These are phyloP conservation scores for Rhododendron griersonianum DNA, from an alignment of 148 eudicot species.

Conservation along the genomic window DNA sequence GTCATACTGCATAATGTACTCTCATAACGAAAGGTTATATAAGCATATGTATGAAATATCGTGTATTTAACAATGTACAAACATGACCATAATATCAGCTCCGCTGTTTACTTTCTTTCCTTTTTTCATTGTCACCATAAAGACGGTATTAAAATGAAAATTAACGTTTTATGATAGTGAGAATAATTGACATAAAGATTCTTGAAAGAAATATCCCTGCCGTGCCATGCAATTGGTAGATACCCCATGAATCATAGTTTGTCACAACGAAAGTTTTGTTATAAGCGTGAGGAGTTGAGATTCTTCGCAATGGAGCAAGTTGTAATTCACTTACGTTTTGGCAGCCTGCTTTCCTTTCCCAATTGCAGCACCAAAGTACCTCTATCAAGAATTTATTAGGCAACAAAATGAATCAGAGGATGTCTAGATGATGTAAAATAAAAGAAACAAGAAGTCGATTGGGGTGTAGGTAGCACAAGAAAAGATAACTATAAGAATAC, in stretches of 20 bases:
- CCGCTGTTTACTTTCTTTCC: neutral
- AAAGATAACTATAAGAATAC: neutral
- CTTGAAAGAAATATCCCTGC: neutral
- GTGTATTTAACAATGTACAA: neutral
- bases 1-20: neutral
- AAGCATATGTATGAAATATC: neutral
- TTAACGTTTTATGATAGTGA: neutral
- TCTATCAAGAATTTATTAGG: conserved; percentile 34
- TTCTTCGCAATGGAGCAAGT: neutral
- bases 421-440: neutral
- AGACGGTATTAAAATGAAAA: neutral
- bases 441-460: neutral
- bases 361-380: conserved; percentile 95
- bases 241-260: neutral
- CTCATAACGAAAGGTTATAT: neutral
- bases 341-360: conserved; percentile 99
- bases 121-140: neutral
- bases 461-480: neutral
- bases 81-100: neutral
- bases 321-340: conserved; percentile 68
- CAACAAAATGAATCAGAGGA: neutral
- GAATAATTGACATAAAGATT: neutral
- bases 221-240: neutral
- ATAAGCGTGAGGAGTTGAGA: neutral
- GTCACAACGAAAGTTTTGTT: neutral